These are phyloP conservation scores for Picocystis sp. DNA, from an alignment of 163 green algal genomes.

Conservation along the genomic window DNA sequence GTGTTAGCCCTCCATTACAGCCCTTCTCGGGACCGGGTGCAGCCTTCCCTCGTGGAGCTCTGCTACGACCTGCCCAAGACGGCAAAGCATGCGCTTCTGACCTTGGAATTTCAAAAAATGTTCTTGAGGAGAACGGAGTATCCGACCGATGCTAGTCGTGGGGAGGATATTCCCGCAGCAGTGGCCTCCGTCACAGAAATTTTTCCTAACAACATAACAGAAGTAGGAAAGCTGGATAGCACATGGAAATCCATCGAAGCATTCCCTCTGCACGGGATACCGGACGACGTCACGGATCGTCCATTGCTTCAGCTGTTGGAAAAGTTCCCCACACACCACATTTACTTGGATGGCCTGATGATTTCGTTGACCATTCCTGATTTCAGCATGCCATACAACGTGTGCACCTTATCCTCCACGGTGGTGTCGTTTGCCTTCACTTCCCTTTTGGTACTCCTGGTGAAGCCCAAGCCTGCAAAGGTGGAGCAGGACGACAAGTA, in stretches of 20 bases:
- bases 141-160: conserved; percentile 38
- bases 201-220: too few relatives aligned
- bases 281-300: too few relatives aligned
- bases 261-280: too few relatives aligned
- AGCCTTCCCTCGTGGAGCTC: conserved; percentile 39
- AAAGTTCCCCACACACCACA: background rate
- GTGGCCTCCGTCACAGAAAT: background rate
- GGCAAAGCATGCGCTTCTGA: conserved; percentile 14
- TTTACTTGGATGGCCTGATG: conserved; percentile 31
- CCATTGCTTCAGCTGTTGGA: background rate
- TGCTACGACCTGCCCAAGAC: conserved; percentile 32
- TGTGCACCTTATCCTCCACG: conserved; percentile 70
- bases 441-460: conserved; percentile 12
- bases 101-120: conserved; percentile 34
- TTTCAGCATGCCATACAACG: conserved; percentile 91
- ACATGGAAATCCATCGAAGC: too few relatives aligned
- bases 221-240: too few relatives aligned
- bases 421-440: conserved; percentile 61
- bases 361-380: conserved; percentile 61
- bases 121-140: conserved; percentile 48
- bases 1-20: conserved; percentile 19
- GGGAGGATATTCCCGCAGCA: background rate
- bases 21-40: conserved; percentile 24
- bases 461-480: too few relatives aligned
- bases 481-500: too few relatives aligned